phyloP scores from a whole-genome alignment of 2,329 filamentous ascomycete species.

The Aspergillus sp. region DNA sequence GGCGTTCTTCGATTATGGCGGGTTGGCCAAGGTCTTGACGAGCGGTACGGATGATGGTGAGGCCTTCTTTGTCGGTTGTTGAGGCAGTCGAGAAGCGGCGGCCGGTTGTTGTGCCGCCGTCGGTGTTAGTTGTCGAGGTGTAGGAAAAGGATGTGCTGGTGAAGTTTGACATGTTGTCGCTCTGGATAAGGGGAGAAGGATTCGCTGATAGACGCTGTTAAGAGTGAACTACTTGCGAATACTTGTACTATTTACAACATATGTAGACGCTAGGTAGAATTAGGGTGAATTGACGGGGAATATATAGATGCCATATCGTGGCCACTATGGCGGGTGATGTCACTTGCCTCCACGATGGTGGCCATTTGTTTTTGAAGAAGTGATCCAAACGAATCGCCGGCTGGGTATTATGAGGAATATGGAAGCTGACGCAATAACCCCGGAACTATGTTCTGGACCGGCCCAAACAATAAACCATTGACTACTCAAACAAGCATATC shows the following conservation, averaged over 20 bases:
- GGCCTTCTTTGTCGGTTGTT: conserved; percentile 26
- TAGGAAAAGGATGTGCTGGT: conserved; percentile 29
- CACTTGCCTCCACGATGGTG: neutral
- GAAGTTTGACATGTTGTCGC: conserved; percentile 19
- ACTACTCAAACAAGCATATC: neutral
- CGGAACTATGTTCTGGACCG: neutral
- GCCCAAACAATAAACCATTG: neutral
- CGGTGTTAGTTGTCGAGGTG: conserved; percentile 22
- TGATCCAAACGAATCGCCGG: neutral
- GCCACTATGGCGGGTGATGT: neutral
- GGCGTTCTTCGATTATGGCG: conserved; percentile 26
- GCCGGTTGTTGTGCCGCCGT: conserved; percentile 22
- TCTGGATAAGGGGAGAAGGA: neutral
- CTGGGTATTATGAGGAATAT: neutral
- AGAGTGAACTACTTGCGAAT: neutral
- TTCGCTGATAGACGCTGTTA: neutral
- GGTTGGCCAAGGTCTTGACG: conserved; percentile 30
- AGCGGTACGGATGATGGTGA: conserved; percentile 27
- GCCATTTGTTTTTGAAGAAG: neutral
- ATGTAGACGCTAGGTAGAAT: neutral
- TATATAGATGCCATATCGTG: neutral
- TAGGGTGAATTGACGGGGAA: neutral
- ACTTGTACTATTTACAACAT: neutral
- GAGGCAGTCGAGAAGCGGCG: conserved; percentile 28
- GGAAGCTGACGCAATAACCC: neutral